Evolutionary conservation across 768 basidiomycete genomes (phyloP).

Genomic region (Udeniomyces megalosporus): DNA sequence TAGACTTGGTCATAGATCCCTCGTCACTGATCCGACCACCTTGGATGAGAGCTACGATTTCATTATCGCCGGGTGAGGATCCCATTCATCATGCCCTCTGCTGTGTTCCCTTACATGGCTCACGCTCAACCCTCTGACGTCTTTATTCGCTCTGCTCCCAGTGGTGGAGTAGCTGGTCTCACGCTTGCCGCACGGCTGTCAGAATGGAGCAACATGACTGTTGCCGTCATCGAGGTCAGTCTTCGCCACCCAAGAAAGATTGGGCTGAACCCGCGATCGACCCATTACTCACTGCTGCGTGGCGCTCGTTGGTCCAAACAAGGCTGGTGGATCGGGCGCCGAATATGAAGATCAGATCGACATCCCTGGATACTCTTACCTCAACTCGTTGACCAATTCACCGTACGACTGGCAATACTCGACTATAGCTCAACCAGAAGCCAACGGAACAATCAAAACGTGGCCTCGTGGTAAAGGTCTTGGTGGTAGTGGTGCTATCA

Average conservation of each 20-base stretch:
- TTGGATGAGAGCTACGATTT: conserved; percentile 14
- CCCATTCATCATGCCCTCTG: too few species aligned
- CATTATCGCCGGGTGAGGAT: conserved; percentile 14
- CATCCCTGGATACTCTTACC: conserved; percentile 13
- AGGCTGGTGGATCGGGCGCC: background rate
- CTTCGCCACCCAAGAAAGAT: background rate
- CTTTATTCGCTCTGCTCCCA: background rate
- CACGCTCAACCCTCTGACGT: background rate
- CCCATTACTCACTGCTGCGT: background rate
- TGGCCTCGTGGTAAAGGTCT: conserved; percentile 42
- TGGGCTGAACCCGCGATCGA: background rate
- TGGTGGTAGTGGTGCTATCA: conserved; percentile 51
- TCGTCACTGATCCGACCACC: background rate
- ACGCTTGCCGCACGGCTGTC: conserved; percentile 9
- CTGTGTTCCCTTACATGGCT: background rate
- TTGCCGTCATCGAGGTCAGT: conserved; percentile 13
- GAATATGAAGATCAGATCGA: background rate
- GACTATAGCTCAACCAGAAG: conserved; percentile 17
- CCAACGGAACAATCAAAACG: background rate
- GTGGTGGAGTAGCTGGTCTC: conserved; percentile 14
- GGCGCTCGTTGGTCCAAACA: background rate
- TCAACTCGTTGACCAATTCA: conserved; percentile 1
- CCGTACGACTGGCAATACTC: conserved; percentile 19
- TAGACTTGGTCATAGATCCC: background rate
- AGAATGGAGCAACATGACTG: conserved; percentile 12